Evolutionary conservation across 2,329 filamentous ascomycete genomes (phyloP).

Genomic region (Fusarium chlamydosporum): DNA sequence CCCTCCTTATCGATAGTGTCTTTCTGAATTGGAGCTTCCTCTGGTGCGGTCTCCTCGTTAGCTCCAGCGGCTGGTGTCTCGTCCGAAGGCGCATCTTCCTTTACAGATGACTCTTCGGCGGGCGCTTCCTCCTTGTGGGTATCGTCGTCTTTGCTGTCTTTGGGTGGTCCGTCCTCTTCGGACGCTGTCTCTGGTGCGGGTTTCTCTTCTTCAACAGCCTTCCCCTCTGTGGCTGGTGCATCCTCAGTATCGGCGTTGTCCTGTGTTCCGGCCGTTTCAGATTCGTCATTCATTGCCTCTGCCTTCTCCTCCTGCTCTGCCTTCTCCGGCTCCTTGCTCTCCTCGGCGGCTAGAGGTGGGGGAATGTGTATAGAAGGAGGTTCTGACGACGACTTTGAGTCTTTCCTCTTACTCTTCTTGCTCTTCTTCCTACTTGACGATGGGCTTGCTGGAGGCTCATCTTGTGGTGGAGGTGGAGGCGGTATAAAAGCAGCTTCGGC

Average conservation of each 20-base stretch:
- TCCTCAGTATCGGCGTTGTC: conserved; percentile 29
- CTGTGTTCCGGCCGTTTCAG: conserved; percentile 30
- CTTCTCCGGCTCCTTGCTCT: conserved; percentile 39
- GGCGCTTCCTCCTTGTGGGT: conserved; percentile 26
- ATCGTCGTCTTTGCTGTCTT: conserved; percentile 22
- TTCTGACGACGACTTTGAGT: conserved; percentile 18
- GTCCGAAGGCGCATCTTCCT: conserved; percentile 11
- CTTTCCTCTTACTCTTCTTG: conserved; percentile 49
- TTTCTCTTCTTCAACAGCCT: conserved; percentile 19
- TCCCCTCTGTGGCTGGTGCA: conserved; percentile 15
- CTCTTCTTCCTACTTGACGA: conserved; percentile 37
- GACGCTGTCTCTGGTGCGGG: conserved; percentile 12
- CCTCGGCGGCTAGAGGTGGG: conserved; percentile 20
- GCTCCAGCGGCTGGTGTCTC: conserved; percentile 17
- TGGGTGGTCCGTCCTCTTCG: conserved; percentile 18
- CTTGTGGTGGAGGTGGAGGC: conserved; percentile 27
- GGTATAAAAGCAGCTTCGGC: conserved; percentile 21
- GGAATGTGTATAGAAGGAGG: conserved; percentile 16
- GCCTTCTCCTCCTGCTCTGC: conserved; percentile 35
- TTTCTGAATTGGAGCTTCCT: conserved; percentile 15
- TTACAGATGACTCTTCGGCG: conserved; percentile 15
- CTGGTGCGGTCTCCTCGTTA: conserved; percentile 20
- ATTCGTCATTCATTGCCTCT: conserved; percentile 31
- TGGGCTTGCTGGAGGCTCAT: conserved; percentile 18
- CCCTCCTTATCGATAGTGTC: conserved; percentile 13